Evolutionary conservation across 2,329 filamentous ascomycete genomes (phyloP).

Genomic region (Juglanconis sp.): DNA sequence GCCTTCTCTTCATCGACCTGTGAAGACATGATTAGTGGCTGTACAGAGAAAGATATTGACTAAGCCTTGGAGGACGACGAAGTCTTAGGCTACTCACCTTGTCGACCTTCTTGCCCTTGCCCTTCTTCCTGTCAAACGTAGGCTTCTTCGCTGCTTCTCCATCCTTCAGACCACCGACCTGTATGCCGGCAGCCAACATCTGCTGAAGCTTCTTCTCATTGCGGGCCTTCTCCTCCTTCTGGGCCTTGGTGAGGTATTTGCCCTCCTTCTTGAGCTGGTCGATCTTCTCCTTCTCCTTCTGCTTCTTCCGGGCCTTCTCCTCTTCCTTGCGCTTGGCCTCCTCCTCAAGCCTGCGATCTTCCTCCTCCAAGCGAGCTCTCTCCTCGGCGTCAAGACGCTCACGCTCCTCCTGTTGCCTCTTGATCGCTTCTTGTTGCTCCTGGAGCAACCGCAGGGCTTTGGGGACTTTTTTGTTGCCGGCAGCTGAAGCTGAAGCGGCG

Average conservation of each 20-base stretch:
- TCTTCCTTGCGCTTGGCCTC: constrained; percentile 69
- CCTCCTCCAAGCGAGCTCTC: constrained; percentile 57
- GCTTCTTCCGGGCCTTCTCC: constrained; percentile 73
- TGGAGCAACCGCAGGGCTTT: constrained; percentile 70
- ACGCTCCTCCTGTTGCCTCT: constrained; percentile 61
- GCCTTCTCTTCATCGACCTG: constrained; percentile 74
- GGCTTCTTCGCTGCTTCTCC: constrained; percentile 60
- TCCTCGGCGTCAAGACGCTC: constrained; percentile 53
- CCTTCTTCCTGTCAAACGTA: constrained; percentile 71
- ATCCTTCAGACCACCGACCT: constrained; percentile 60
- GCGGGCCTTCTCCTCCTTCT: constrained; percentile 76
- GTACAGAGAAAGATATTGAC: not conserved
- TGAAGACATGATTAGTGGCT: constrained; percentile 4
- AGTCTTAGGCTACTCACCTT: constrained; percentile 42
- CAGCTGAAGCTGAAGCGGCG: constrained; percentile 32
- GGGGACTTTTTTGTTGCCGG: constrained; percentile 74
- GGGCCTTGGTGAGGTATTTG: constrained; percentile 81
- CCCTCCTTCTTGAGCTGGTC: constrained; percentile 86
- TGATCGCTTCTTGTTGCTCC: constrained; percentile 79
- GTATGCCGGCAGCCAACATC: constrained; percentile 75
- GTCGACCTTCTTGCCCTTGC: constrained; percentile 48
- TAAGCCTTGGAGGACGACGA: not conserved
- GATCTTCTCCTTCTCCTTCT: constrained; percentile 80
- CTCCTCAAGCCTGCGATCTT: constrained; percentile 62
- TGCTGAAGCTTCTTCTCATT: constrained; percentile 80